Base-by-base conservation (phyloP, 495 filamentous ascomycete genomes). In the Daldinia loculata region DNA sequence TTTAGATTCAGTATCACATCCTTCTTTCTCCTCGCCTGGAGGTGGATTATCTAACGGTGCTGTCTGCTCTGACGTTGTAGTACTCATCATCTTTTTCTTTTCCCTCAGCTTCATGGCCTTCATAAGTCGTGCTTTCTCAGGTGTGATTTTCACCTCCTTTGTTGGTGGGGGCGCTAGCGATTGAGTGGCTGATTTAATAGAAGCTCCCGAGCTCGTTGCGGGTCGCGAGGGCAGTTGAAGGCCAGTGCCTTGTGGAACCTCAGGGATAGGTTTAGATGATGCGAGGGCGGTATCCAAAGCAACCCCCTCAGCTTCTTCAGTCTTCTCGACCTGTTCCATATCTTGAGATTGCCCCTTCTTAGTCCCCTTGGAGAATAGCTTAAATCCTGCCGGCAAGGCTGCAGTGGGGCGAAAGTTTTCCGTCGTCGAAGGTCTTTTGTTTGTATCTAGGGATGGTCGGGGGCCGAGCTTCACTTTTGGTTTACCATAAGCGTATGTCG, bases 111-210 rank as follows among this genome's bases (percentile, higher is more conserved):
- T 91, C 77, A 98, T 84, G 5, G 95, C 95, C 82, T 95, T 97
- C 93, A 97, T 92, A 65, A 99, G 82, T 68, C 94, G 87, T 71
- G 91, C 88, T 77, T 97, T 97, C 76, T 98, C 95, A 0, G 93
- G 92, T 0, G 93, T 95, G 75, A 96, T 89, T 15, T 87, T 85
- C 30, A 86, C 85, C 12, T 88, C 85, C 66, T 85, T 88, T 48
- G 69, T 71, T 8, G 79, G 58, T 15, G 77, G 62, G 30, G 78
- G 71, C 22, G 77, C 74, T 41, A 81, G 65, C 0, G 80, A 72
- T 32, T 77, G 74, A 30, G 77, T 68, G 75, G 82, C 76, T 71
- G 85, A 76, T 41, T 82, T 82, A 62, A 83, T 63, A 48, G 80
- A 82, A 74, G 78, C 75, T 78, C 86, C 85, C 36, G 87, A 86